Base-by-base conservation (phyloP, 2,329 filamentous ascomycete species). In the Samsoniella hepiali region DNA sequence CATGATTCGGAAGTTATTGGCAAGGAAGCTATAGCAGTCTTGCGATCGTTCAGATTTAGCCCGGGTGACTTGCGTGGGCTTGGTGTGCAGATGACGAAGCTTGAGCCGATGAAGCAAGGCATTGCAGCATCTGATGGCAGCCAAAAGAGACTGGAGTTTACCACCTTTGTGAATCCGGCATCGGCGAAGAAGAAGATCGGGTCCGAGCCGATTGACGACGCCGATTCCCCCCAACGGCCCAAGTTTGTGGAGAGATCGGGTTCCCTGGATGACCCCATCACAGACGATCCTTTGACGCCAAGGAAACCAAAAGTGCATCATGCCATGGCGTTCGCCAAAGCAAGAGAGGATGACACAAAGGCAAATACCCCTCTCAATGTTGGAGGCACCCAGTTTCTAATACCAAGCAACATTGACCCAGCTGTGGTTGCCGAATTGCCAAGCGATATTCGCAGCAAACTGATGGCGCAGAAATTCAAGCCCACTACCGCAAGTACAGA, bases 61-160 rank as follows among this genome's bases (percentile, higher is more conserved):
- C 92, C 95, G 0, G 95, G 94, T 10, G 95, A 99, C 72, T 81
- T 99, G n/a, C 86, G 95, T 70, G 95, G 95, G 0, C 81, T 99
- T 10, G 95, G 95, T 0, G 85, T 98, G 1, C 94, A 97, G 72
- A 90, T 98, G 87, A 95, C 93, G 15, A 97, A 93, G 74, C 82
- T 99, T 4, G 93, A 97, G 69, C 87, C 90, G 0, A 78, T 95
- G 69, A 96, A 91, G 70, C 71, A 77, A 17, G 78, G 81, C 2
- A 70, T 75, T 1, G 78, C 82, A n/a, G 83, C 78, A 1, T 74
- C 81, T 1, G 88, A 93, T 60, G 86, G 90, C 65, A 96, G 92
- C 70, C 94, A 98, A 74, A 88, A 84, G 67, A 88, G 85, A 56
- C 80, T 98, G 27, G 86, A 83, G 42, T 97, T 97, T 77, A 88